Base-by-base conservation (phyloP, 2,329 filamentous ascomycete species). In the Colletotrichum lupini region DNA sequence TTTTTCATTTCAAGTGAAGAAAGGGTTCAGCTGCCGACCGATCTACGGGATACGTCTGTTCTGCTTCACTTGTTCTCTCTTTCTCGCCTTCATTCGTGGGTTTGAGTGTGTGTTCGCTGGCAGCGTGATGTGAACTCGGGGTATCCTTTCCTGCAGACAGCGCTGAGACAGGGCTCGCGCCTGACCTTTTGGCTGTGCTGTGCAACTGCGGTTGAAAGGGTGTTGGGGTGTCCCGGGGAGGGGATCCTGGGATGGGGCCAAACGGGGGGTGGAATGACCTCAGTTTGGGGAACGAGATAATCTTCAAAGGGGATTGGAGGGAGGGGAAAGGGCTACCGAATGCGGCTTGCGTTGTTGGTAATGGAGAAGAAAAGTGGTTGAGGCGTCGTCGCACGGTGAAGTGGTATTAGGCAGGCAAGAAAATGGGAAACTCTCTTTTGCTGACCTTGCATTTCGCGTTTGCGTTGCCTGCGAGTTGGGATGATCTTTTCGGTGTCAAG, bases 41-140 rank as follows among this genome's bases (percentile, higher is more conserved):
- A 66, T 37, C 37, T 62, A 32, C 32, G 32, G 32, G 32, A 32
- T 12, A 32, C 49, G 59, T 35, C 37, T 26, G 26, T 26, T 42
- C 24, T 42, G 56, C 19, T 37, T 42, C 12, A 19, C 22, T 57
- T 26, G 1, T 49, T 14, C 37, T 19, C 28, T 11, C 42, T 52
- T 6, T 2, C 19, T 49, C 42, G 5, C 19, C 16, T 46, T n/a
- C 37, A 49, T 57, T 46, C 19, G 16, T 19, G 26, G 26, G 26
- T 26, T 26, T 26, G 26, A 26, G 26, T 26, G 26, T 26, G 26
- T 26, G 4, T 26, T 26, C 26, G 26, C 22, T 14, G 59, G 60
- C 37, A 68, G 66, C 55, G 67, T 73, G 70, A 70, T 28, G 42
- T n/a, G 69, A 53, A 66, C 69, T 72, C 32, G 69, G 67, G 70